Percentiles rank a stretch among this genome's conserved stretches.
Conservation (phyloP, 208 protist species). For the Leishmania lainsoni region DNA sequence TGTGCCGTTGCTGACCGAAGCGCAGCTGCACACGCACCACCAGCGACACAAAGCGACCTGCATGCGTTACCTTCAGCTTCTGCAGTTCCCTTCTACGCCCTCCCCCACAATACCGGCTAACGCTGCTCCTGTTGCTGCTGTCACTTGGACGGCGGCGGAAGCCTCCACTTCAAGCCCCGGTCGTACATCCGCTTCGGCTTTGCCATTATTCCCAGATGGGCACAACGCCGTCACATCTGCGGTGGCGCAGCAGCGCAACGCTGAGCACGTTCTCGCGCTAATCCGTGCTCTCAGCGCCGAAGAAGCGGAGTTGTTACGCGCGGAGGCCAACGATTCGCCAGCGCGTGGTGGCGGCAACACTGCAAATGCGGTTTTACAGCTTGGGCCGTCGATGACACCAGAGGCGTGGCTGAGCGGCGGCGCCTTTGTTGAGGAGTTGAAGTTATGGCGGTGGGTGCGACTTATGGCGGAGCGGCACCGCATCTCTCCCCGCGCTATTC, state of each 20-base stretch:
- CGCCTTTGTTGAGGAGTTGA: constrained; percentile 86
- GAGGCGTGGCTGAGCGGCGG: constrained; percentile 72
- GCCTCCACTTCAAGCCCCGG: background rate
- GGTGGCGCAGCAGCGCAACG: constrained; percentile 51
- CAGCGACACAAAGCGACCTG: constrained; percentile 12
- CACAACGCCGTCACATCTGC: background rate
- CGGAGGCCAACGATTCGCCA: background rate
- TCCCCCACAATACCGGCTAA: background rate
- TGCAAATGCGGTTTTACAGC: constrained; percentile 15
- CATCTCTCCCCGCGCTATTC: constrained; percentile 11
- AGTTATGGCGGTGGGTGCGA: constrained; percentile 87
- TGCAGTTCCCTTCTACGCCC: constrained; percentile 32
- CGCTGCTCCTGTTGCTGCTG: background rate
- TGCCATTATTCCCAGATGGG: background rate
- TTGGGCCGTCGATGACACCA: constrained; percentile 44
- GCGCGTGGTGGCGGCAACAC: background rate
- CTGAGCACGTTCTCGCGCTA: constrained; percentile 57
- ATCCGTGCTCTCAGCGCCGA: constrained; percentile 48
- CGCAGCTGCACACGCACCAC: constrained; percentile 6
- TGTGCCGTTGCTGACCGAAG: constrained; percentile 15
- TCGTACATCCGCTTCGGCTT: background rate
- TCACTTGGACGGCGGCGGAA: background rate
- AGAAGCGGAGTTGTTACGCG: constrained; percentile 20
- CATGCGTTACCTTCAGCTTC: constrained; percentile 31
- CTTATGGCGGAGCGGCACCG: constrained; percentile 43